Evolutionary conservation across 2,329 filamentous ascomycete genomes (phyloP), one percentile per base, ranked within the genome.

Genomic region (Aaosphaeria arxii): DNA sequence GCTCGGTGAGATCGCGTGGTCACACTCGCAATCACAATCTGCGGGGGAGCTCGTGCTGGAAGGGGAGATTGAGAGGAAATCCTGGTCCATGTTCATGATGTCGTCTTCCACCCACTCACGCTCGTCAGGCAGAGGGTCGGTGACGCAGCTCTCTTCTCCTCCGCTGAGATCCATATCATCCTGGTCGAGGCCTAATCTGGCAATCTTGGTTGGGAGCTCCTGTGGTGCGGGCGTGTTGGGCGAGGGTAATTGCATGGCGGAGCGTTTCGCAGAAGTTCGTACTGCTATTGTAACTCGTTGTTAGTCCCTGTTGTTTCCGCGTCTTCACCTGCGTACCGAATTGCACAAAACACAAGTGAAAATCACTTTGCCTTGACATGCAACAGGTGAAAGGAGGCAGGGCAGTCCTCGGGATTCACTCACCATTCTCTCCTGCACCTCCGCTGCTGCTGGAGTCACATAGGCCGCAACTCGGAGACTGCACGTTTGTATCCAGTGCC

Each of bases 201-300:
- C 64, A 7, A 68, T 64, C 63, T 70, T 70, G 47, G 63, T 61
- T n/a, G 63, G 66, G 45, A 67, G 48, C 44, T 61, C 61, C 33
- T 62, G 63, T 11, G 60, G 59, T 5, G 53, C 51, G 4, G 66
- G 66, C 47, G 64, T 67, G 55, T 40, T 67, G 44, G 65, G 65
- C 48, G 66, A 67, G 30, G 66, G 66, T 47, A 69, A 52, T 53
- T 69, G 66, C 7, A 66, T 68, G 3, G 66, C 66, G 6, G 66
- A 69, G 24, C 66, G 63, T 47, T 70, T 70, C 48, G 63, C 62
- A 42, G 64, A 67, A 5, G 62, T 64, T 40, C 65, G 59, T 33
- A 54, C 59, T 31, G 59, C 40, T 47, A 13, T 24, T 24, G 53
- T 41, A 9, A n/a, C 33, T 9, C n/a, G 33, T 24, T 24, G 17